Conservation (phyloP, 768 basidiomycete genomes). For the Mycena latifolia region DNA sequence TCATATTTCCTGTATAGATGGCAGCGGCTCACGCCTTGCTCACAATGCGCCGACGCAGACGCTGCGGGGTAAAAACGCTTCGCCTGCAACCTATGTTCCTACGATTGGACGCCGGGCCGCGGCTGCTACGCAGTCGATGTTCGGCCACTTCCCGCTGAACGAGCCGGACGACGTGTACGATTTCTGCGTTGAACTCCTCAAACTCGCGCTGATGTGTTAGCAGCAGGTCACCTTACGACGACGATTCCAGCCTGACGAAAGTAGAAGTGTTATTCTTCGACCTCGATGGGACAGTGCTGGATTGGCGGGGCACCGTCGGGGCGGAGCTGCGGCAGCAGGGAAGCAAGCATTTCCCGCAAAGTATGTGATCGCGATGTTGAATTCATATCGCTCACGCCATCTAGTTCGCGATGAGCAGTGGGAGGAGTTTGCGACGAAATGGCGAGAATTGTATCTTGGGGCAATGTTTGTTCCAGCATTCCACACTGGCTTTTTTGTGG, state of each 20-base stretch:
- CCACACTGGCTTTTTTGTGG: neutral
- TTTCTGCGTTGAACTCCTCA: neutral
- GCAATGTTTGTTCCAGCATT: conserved; percentile 15
- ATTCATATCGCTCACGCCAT: neutral
- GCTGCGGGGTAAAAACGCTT: conserved; percentile 4
- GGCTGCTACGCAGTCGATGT: neutral
- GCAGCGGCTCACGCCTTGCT: conserved; percentile 24
- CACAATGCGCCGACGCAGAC: conserved; percentile 19
- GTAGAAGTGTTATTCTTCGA: conserved; percentile 36
- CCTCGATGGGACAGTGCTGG: conserved; percentile 33
- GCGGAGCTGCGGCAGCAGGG: conserved; percentile 24
- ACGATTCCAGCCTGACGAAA: conserved; percentile 28
- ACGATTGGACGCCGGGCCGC: conserved; percentile 4
- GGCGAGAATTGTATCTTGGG: conserved; percentile 27
- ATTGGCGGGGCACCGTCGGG: conserved; percentile 32
- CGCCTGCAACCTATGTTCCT: conserved; percentile 13
- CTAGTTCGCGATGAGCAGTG: conserved; percentile 18
- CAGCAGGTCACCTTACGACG: conserved; percentile 22
- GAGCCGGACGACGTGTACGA: conserved; percentile 31
- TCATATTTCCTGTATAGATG: neutral
- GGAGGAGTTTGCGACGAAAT: conserved; percentile 28
- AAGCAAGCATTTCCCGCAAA: conserved; percentile 18
- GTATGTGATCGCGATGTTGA: neutral
- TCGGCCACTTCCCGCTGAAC: conserved; percentile 31
- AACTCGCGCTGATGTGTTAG: neutral